Base-by-base conservation (phyloP, 2,329 filamentous ascomycete species). In the Phaeosphaeriaceae sp. region DNA sequence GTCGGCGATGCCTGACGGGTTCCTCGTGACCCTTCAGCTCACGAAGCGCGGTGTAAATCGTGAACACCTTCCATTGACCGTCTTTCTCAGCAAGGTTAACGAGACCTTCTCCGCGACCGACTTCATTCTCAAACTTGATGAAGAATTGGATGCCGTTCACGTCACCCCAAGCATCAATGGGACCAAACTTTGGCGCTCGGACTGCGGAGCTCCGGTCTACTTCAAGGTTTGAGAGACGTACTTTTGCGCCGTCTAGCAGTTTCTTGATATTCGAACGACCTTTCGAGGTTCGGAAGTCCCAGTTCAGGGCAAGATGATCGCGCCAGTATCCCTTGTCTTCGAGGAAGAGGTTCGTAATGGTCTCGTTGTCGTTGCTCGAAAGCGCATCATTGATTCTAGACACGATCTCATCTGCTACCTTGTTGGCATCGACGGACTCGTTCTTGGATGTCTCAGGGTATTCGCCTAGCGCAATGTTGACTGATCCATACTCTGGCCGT, bases 291-390 rank as follows among this genome's bases (percentile, higher is more conserved):
- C 80, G 83, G 22, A 86, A 79, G 33, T 85, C 81, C 82, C 85
- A 87, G 0, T 83, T 82, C 10, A 88, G 67, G 7, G 78, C 82
- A 3, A 88, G 79, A 53, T 88, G 83, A 65, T 89, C 86, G 40
- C 86, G 79, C 85, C 85, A 88, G 68, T 83, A 87, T 21, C 82
- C 78, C 40, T 83, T 79, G 42, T 83, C 78, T 11, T 82, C 74
- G 2, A 83, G 63, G 62, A 87, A 87, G 0, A 87, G 77, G 4
- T 72, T 60, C 1, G 69, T 51, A 7, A 71, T 46, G 4, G 57
- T 53, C 17, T 59, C 41, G 44, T 77, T 67, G 51, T 84, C 75
- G 2, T 76, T 68, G 11, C 63, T 68, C 4, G 64, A 54, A 0
- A 87, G 58, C 0, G 72, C 69, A 7, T 73, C 57, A 64, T 85